These are phyloP conservation scores for Candida maris DNA, from an alignment of 805 yeast genomes.

Conservation along the genomic window DNA sequence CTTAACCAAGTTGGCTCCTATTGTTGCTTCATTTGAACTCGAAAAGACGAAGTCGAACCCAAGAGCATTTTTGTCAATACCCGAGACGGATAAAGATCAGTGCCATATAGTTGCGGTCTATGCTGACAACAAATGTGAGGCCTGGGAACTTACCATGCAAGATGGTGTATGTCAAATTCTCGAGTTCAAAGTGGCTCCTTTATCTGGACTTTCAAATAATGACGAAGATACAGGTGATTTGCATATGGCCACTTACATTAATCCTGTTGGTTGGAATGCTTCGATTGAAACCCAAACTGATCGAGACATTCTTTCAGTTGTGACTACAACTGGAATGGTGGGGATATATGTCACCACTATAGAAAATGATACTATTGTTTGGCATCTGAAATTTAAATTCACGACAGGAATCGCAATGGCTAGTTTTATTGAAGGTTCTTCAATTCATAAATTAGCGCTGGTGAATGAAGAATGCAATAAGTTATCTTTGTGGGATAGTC, in stretches of 20 bases:
- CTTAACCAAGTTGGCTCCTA: constrained; percentile 26
- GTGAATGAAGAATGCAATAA: constrained; percentile 50
- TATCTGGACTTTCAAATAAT: constrained; percentile 35
- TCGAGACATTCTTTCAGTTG: constrained; percentile 53
- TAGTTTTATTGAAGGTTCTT: constrained; percentile 63
- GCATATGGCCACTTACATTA: constrained; percentile 45
- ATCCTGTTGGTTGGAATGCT: constrained; percentile 58
- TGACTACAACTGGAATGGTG: constrained; percentile 50
- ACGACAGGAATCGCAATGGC: constrained; percentile 55
- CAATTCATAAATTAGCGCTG: constrained; percentile 71
- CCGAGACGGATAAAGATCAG: constrained; percentile 25
- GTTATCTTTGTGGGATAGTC: constrained; percentile 78
- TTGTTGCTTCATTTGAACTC: constrained; percentile 11
- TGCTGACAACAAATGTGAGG: constrained; percentile 30
- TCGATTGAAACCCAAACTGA: constrained; percentile 25
- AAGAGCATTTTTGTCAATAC: constrained; percentile 33
- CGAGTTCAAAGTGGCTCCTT: constrained; percentile 21
- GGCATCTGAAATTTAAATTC: constrained; percentile 51
- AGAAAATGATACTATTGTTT: constrained; percentile 34
- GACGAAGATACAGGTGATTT: constrained; percentile 21
- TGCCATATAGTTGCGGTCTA: constrained; percentile 53
- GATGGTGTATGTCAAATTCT: constrained; percentile 31
- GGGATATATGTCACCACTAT: constrained; percentile 42
- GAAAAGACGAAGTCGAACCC: constrained; percentile 12
- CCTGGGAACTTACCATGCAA: constrained; percentile 39